Conservation (phyloP, 495 filamentous ascomycete genomes). For the Aspergillus saccharolyticus region DNA sequence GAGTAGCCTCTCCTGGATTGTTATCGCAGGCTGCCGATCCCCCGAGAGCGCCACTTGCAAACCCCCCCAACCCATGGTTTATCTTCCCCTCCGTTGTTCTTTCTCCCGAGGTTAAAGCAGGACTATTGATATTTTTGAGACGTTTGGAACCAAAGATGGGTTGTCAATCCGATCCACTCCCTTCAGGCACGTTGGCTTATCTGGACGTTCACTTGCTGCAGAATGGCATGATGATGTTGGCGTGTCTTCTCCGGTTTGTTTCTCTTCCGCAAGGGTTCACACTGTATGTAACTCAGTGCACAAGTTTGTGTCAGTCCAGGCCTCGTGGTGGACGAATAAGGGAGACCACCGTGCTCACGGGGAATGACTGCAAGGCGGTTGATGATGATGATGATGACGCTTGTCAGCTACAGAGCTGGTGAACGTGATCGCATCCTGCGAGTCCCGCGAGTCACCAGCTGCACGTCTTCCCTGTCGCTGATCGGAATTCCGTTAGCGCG, state of each 20-base stretch:
- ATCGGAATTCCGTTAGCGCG: constrained; percentile 6
- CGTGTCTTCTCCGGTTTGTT: background rate
- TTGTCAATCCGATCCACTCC: constrained; percentile 10
- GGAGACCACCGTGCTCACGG: background rate
- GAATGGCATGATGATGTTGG: constrained; percentile 6
- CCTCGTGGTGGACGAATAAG: background rate
- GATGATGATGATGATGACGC: background rate
- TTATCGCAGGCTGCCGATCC: constrained; percentile 3
- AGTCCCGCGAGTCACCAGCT: background rate
- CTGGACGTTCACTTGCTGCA: constrained; percentile 11
- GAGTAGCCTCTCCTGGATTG: constrained; percentile 5
- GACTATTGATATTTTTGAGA: background rate
- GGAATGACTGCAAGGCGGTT: background rate
- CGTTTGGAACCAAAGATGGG: background rate
- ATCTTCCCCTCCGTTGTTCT: constrained; percentile 6
- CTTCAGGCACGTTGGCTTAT: constrained; percentile 18
- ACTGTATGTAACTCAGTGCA: background rate
- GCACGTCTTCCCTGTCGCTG: background rate
- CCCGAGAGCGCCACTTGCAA: constrained; percentile 6
- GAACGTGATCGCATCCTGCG: background rate
- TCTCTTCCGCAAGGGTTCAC: background rate
- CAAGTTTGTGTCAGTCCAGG: background rate
- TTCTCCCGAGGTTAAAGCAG: constrained; percentile 1
- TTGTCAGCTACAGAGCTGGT: background rate
- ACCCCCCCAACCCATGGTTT: constrained; percentile 4